These are phyloP conservation scores for Canavalia gladiata DNA, from an alignment of 306 rosid species.

Conservation along the genomic window DNA sequence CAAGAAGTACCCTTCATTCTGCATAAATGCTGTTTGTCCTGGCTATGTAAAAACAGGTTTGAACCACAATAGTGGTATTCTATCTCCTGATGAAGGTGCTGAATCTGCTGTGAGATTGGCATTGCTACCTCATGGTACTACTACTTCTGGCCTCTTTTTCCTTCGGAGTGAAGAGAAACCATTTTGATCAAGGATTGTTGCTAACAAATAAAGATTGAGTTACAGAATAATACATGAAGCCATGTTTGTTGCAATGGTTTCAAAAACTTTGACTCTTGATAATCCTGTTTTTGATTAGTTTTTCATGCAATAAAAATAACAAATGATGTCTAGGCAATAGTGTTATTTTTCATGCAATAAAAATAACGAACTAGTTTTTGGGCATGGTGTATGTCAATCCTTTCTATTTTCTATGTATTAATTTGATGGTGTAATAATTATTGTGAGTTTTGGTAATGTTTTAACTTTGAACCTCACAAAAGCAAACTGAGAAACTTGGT, in stretches of 20 bases:
- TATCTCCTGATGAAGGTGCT: conserved; percentile 69
- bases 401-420: too few relatives aligned
- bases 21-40: conserved; percentile 55
- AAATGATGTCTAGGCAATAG: background rate
- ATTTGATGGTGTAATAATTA: too few relatives aligned
- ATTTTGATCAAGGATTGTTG: conserved; percentile 40
- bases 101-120: conserved; percentile 62
- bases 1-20: conserved; percentile 44
- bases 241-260: background rate
- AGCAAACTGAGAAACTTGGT: too few relatives aligned
- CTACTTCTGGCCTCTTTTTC: conserved; percentile 50
- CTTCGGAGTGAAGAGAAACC: conserved; percentile 40
- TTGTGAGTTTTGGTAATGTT: too few relatives aligned
- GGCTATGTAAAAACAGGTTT: conserved; percentile 59
- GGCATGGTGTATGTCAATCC: too few relatives aligned
- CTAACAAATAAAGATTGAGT: background rate
- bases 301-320: background rate
- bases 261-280: background rate
- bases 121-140: conserved; percentile 44
- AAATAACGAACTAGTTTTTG: too few relatives aligned
- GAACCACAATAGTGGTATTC: conserved; percentile 43
- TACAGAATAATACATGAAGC: background rate
- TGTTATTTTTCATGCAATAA: background rate
- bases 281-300: background rate
- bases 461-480: too few relatives aligned